These are phyloP conservation scores for Candida koratica DNA, from an alignment of 805 yeast genomes.

Conservation along the genomic window DNA sequence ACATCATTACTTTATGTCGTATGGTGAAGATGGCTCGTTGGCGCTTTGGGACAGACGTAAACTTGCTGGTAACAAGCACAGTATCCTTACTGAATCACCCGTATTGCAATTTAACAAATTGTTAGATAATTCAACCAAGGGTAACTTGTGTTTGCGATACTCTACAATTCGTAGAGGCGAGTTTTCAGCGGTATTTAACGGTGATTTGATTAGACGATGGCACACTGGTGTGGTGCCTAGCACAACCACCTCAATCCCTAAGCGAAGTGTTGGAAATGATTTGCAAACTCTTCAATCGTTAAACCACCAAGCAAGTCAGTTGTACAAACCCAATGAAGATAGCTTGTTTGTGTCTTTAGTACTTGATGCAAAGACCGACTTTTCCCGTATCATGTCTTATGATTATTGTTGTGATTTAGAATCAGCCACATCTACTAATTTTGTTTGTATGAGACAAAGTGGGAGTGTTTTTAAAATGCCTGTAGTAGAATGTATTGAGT, in stretches of 20 bases:
- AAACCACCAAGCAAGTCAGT: slow-evolving; percentile 34
- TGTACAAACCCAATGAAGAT: slow-evolving; percentile 44
- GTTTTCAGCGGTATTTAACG: slow-evolving; percentile 74
- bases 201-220: slow-evolving; percentile 78
- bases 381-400: slow-evolving; percentile 78
- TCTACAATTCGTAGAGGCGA: slow-evolving; percentile 66
- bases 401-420: slow-evolving; percentile 65
- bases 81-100: slow-evolving; percentile 47
- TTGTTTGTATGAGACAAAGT: slow-evolving; percentile 86
- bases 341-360: slow-evolving; percentile 73
- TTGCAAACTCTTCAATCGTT: slow-evolving; percentile 21
- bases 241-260: slow-evolving; percentile 8
- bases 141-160: slow-evolving; percentile 64
- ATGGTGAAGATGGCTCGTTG: slow-evolving; percentile 78
- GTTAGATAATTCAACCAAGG: slow-evolving; percentile 57
- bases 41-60: slow-evolving; percentile 80
- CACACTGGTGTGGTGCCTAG: slow-evolving; percentile 58
- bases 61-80: slow-evolving; percentile 26
- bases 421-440: slow-evolving; percentile 53
- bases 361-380: slow-evolving; percentile 67
- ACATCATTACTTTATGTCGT: slow-evolving; percentile 63
- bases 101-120: slow-evolving; percentile 57
- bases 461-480: slow-evolving; percentile 84
- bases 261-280: not conserved
- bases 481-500: slow-evolving; percentile 60